A percentile compares a stretch with the other conserved stretches of the same genome.
These are phyloP conservation scores for Hypoxylon sp. DNA, from an alignment of 2,329 filamentous ascomycete species.

Conservation along the genomic window DNA sequence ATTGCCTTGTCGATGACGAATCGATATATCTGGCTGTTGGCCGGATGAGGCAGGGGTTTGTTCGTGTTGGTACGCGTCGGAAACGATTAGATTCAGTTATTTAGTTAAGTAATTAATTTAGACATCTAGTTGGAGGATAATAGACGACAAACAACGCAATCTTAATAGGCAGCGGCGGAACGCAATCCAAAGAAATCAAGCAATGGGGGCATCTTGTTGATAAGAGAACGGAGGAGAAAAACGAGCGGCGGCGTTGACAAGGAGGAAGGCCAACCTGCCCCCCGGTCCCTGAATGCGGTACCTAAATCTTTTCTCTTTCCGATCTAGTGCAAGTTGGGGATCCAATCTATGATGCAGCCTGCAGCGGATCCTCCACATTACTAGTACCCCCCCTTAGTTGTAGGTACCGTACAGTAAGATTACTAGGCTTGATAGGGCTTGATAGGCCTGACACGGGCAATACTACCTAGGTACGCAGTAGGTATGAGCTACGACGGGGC, in stretches of 20 bases:
- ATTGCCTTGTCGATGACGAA: slow-evolving; percentile 16
- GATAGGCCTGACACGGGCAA: slow-evolving; percentile 10
- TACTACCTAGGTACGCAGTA: too few species aligned
- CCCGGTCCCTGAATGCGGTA: slow-evolving; percentile 41
- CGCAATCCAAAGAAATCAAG: slow-evolving; percentile 33
- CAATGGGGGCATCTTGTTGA: slow-evolving; percentile 36
- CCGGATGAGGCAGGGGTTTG: slow-evolving; percentile 19
- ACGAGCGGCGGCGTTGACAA: slow-evolving; percentile 27
- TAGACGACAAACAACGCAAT: slow-evolving; percentile 3
- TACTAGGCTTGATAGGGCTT: slow-evolving; percentile 31
- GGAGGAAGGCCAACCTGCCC: slow-evolving; percentile 29
- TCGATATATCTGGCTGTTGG: slow-evolving; percentile 26
- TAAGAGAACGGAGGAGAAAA: slow-evolving; percentile 36
- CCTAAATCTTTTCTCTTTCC: slow-evolving; percentile 40
- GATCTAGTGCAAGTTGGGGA: slow-evolving; percentile 35
- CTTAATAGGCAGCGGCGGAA: slow-evolving; percentile 23
- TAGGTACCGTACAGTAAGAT: slow-evolving; percentile 36
- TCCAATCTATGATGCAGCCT: slow-evolving; percentile 32
- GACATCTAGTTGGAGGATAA: slow-evolving; percentile 26
- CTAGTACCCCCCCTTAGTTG: slow-evolving; percentile 19
- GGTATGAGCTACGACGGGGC: not conserved
- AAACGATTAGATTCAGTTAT: slow-evolving; percentile 7
- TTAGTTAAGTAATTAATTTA: slow-evolving; percentile 18
- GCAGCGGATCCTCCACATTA: slow-evolving; percentile 33
- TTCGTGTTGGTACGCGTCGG: slow-evolving; percentile 26